Percentiles rank a stretch among this genome's conserved stretches.
phyloP scores from a whole-genome alignment of 768 basidiomycete genomes.

The Nidula microcarpa region DNA sequence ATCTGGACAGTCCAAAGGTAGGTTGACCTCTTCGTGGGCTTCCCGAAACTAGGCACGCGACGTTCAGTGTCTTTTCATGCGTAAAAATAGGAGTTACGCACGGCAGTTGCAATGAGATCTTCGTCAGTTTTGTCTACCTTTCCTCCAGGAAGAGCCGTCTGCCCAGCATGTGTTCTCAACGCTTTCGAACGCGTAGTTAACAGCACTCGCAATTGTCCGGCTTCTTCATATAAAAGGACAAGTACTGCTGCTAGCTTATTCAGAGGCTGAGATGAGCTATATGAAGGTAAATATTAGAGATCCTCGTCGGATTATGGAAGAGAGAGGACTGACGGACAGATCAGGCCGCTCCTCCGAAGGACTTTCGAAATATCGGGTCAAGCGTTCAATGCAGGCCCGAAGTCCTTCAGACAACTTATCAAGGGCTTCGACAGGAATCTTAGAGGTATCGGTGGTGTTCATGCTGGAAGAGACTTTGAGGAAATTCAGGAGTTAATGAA shows the following conservation, averaged over 20 bases:
- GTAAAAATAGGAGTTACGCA: constrained; percentile 31
- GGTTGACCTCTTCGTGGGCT: constrained; percentile 80
- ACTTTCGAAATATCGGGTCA: constrained; percentile 21
- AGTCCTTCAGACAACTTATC: background rate
- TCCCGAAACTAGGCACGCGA: constrained; percentile 61
- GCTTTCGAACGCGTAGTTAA: constrained; percentile 83
- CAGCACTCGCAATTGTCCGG: constrained; percentile 65
- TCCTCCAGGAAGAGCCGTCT: constrained; percentile 82
- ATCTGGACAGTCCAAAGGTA: constrained; percentile 54
- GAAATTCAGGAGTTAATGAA: no score
- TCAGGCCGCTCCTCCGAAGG: constrained; percentile 31
- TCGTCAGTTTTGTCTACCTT: constrained; percentile 65
- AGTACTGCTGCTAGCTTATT: constrained; percentile 72
- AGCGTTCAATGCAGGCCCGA: constrained; percentile 32
- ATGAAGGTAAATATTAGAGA: constrained; percentile 6
- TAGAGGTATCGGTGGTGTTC: no score
- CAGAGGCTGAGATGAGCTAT: constrained; percentile 25
- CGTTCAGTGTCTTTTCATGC: background rate
- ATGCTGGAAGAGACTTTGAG: no score
- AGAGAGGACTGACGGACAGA: constrained; percentile 45
- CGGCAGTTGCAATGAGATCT: constrained; percentile 69
- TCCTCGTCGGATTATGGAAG: constrained; percentile 5
- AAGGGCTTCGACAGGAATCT: no score
- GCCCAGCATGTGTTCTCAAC: constrained; percentile 72
- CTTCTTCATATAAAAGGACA: constrained; percentile 73